phyloP scores from a whole-genome alignment of 176 grass and related monocot species.

The Alopecurus myosuroides region DNA sequence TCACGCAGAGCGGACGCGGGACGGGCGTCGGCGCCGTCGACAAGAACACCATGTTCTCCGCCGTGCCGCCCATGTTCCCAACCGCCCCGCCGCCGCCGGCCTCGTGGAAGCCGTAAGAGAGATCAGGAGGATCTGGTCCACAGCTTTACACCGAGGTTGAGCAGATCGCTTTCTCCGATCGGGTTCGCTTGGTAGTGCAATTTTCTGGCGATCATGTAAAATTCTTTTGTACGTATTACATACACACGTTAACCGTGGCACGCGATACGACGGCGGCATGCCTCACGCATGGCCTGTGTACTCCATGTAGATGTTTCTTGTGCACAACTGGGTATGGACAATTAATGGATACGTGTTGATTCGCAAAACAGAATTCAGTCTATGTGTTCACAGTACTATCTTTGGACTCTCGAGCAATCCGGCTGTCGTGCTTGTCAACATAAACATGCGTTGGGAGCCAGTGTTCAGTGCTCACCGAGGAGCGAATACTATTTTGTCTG shows the following conservation, averaged over 20 bases:
- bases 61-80: constrained; percentile 82
- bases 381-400: background rate
- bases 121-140: background rate
- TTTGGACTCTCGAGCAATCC: no score
- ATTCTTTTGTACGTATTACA: constrained; percentile 11
- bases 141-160: background rate
- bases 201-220: constrained; percentile 9
- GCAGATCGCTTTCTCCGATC: background rate
- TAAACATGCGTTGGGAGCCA: no score
- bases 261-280: constrained; percentile 1
- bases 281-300: constrained; percentile 13
- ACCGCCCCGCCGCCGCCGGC: constrained; percentile 66
- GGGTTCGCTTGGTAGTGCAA: background rate
- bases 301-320: constrained; percentile 7
- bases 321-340: constrained; percentile 1
- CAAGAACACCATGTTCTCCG: constrained; percentile 95
- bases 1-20: constrained; percentile 58
- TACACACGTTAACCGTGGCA: constrained; percentile 2
- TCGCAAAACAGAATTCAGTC: background rate
- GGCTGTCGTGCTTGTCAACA: no score
- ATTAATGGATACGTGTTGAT: constrained; percentile 14
- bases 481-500: no score
- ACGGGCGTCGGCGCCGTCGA: constrained; percentile 59
- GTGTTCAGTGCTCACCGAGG: no score
- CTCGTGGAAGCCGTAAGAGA: constrained; percentile 71